A percentile compares a stretch with the other conserved stretches of the same genome.
These are phyloP conservation scores for Cocos nucifera DNA, from an alignment of 176 grass and related monocot genomes.

Conservation along the genomic window DNA sequence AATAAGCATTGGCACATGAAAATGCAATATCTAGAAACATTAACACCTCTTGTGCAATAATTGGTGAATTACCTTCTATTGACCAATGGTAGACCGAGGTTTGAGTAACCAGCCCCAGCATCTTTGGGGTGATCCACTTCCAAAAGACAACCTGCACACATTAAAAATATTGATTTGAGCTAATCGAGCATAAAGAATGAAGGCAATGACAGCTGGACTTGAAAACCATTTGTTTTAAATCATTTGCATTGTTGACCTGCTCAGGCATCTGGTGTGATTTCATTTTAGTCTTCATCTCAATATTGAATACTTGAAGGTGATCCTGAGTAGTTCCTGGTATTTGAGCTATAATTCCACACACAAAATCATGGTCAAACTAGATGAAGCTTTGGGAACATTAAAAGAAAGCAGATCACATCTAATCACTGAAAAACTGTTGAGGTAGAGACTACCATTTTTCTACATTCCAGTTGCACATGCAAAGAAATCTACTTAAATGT, in stretches of 20 bases:
- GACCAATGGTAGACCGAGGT: conserved; percentile 94
- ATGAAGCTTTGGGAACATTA: too few species aligned
- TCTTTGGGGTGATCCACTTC: conserved; percentile 91
- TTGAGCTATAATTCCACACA: conserved; percentile 58
- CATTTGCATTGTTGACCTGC: conserved; percentile 29
- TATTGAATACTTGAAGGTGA: conserved; percentile 97
- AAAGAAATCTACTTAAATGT: too few species aligned
- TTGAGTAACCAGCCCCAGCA: conserved; percentile 67
- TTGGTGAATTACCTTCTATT: conserved; percentile 50
- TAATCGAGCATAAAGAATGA: too few species aligned
- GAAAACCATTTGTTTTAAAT: too few species aligned
- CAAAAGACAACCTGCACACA: conserved; percentile 75
- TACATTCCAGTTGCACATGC: too few species aligned
- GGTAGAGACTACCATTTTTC: too few species aligned
- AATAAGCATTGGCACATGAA: too few species aligned
- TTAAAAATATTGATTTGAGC: too few species aligned
- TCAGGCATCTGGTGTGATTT: conserved; percentile 99
- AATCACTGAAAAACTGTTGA: too few species aligned
- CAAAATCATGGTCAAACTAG: background rate
- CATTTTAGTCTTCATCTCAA: conserved; percentile 88
- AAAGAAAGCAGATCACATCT: too few species aligned
- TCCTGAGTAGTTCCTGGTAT: conserved; percentile 84
- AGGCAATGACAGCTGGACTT: too few species aligned
- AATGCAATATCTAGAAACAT: too few species aligned
- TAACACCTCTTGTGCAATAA: background rate